Evolutionary conservation across 2,329 filamentous ascomycete genomes (phyloP), one percentile per base, ranked within the genome.

Genomic region (Podosphaera aphanis): DNA sequence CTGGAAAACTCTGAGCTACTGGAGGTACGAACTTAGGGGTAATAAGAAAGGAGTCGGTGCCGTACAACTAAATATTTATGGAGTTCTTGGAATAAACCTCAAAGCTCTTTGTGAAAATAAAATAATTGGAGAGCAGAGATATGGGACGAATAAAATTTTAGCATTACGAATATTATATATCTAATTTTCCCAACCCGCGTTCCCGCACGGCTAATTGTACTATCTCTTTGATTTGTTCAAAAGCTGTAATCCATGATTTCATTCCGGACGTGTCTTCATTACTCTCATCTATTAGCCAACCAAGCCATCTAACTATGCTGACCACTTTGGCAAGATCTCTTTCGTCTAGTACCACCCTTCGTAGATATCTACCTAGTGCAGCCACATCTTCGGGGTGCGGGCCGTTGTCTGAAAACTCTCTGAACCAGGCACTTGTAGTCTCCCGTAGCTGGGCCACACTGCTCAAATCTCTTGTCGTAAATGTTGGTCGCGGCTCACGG

Each of bases 341-440:
- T 60, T 95, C 90, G 47, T 88, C 77, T 1, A 63, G 49, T 0
- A 93, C 69, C 0, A 95, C 83, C 21, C 70, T 70, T 4, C 59
- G 65, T 25, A 95, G 60, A 60, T 93, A 95, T 55, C 66, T 71
- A 46, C 70, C 73, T 49, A 95, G 66, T 33, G 86, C 76, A 36
- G 69, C 69, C 0, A 88, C 77, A 60, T 98, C 90, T 47, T 81
- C 75, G 0, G 63, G 62, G 60, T 90, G 85, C 1, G 90, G 90
- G 0, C 82, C 84, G 2, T 86, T 79, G 4, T 67, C 66, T 31
- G 61, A 64, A 49, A 88, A 93, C 49, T 79, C 75, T 2, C 64
- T 58, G 51, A 84, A 71, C 90, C 90, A 98, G 3, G 73, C 73
- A 46, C 67, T 71, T 13, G 94, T 64, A 57, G 84, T 83, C 33